Evolutionary conservation across 805 yeast genomes (phyloP).

Genomic region (Huiozyma naganishii): DNA sequence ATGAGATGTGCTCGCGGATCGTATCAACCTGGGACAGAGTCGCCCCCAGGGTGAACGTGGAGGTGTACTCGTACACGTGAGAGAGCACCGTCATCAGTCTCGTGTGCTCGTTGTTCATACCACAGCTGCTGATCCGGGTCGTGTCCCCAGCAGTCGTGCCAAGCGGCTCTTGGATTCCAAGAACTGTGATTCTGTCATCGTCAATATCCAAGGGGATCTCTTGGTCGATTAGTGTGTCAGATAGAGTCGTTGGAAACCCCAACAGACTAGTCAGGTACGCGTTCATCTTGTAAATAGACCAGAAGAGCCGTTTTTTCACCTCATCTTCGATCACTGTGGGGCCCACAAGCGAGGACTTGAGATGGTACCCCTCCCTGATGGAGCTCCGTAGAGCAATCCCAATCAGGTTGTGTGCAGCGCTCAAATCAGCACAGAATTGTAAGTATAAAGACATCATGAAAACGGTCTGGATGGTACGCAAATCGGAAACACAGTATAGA

Average conservation of each 20-base stretch:
- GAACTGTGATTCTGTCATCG: conserved; percentile 70
- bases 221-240: conserved; percentile 77
- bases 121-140: conserved; percentile 43
- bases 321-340: conserved; percentile 72
- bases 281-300: conserved; percentile 87
- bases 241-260: conserved; percentile 71
- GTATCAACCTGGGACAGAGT: conserved; percentile 1
- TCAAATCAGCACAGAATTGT: conserved; percentile 79
- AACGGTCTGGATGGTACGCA: conserved; percentile 72
- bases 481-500: conserved; percentile 48
- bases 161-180: conserved; percentile 32
- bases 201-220: conserved; percentile 76
- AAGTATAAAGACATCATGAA: conserved; percentile 78
- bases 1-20: conserved; percentile 33
- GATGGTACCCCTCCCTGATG: conserved; percentile 69
- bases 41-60: conserved; percentile 3
- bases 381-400: conserved; percentile 83
- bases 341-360: conserved; percentile 50
- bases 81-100: conserved; percentile 52
- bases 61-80: conserved; percentile 7
- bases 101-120: conserved; percentile 80
- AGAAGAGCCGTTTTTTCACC: conserved; percentile 73
- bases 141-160: background rate
- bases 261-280: conserved; percentile 77
- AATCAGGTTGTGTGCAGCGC: conserved; percentile 81